These are phyloP conservation scores for Colletotrichum ledebouriae DNA, from an alignment of 2,329 filamentous ascomycete species.

Conservation along the genomic window DNA sequence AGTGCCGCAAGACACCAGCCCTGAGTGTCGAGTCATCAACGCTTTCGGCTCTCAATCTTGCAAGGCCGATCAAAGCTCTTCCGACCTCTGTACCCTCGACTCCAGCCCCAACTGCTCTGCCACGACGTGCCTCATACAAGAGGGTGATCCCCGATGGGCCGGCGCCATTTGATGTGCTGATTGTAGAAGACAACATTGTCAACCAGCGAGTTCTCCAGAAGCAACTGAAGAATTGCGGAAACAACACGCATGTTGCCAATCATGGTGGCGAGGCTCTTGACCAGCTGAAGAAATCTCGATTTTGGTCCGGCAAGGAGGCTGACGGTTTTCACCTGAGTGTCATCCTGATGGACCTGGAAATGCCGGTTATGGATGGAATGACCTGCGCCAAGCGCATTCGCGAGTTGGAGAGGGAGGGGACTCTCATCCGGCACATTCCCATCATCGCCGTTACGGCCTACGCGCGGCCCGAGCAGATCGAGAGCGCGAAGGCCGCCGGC, in stretches of 20 bases:
- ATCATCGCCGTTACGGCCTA: conserved; percentile 90
- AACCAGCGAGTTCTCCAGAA: conserved; percentile 75
- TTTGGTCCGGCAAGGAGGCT: conserved; percentile 64
- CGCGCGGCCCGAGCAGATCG: conserved; percentile 80
- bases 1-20: conserved; percentile 68
- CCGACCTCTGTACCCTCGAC: conserved; percentile 21
- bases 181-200: conserved; percentile 77
- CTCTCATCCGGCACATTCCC: conserved; percentile 75
- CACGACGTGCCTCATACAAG: conserved; percentile 26
- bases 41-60: conserved; percentile 53
- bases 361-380: conserved; percentile 87
- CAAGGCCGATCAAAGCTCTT: conserved; percentile 45
- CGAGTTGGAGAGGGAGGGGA: conserved; percentile 73
- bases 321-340: conserved; percentile 70
- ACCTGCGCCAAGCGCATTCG: conserved; percentile 79
- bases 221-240: conserved; percentile 72
- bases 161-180: conserved; percentile 65
- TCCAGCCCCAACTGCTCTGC: conserved; percentile 22
- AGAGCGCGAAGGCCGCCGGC: conserved; percentile 77
- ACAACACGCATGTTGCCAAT: conserved; percentile 73
- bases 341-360: conserved; percentile 85
- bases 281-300: conserved; percentile 66
- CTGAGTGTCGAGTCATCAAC: conserved; percentile 55
- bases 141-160: background rate
- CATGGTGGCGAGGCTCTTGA: conserved; percentile 75